Percentiles rank a stretch among this genome's conserved stretches.
Evolutionary conservation across 495 filamentous ascomycete genomes (phyloP).

Genomic region (Hypoxylon lienhwacheense): DNA sequence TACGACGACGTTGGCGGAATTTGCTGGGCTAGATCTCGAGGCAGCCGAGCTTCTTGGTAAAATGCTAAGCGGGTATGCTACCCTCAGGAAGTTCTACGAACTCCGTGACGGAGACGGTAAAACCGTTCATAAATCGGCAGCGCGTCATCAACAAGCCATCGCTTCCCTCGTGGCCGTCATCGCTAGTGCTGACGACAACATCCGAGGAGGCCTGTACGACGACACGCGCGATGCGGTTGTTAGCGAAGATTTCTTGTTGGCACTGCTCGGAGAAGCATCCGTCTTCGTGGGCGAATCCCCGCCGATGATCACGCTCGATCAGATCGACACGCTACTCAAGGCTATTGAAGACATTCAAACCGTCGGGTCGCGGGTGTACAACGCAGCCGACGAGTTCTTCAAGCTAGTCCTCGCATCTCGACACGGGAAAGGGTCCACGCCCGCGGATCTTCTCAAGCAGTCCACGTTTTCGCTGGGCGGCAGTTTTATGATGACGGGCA

Average conservation of each 20-base stretch:
- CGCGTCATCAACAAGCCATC: constrained; percentile 67
- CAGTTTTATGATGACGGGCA: constrained; percentile 67
- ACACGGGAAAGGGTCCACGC: constrained; percentile 54
- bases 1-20: constrained; percentile 62
- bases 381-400: constrained; percentile 71
- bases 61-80: constrained; percentile 88
- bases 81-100: constrained; percentile 83
- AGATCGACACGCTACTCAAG: constrained; percentile 75
- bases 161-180: constrained; percentile 76
- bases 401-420: constrained; percentile 53
- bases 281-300: constrained; percentile 67
- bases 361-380: constrained; percentile 68
- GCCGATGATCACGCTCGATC: constrained; percentile 57
- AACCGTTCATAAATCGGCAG: constrained; percentile 35
- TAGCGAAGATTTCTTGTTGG: constrained; percentile 80
- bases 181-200: constrained; percentile 80
- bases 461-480: constrained; percentile 58
- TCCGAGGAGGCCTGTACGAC: constrained; percentile 85
- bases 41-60: constrained; percentile 78
- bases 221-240: constrained; percentile 75
- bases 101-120: constrained; percentile 67
- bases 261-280: constrained; percentile 79
- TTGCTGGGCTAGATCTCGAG: constrained; percentile 68
- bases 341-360: constrained; percentile 82
- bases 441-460: constrained; percentile 68